Base-by-base conservation (phyloP, 2,329 filamentous ascomycete species). In the Fusarium agapanthi region DNA sequence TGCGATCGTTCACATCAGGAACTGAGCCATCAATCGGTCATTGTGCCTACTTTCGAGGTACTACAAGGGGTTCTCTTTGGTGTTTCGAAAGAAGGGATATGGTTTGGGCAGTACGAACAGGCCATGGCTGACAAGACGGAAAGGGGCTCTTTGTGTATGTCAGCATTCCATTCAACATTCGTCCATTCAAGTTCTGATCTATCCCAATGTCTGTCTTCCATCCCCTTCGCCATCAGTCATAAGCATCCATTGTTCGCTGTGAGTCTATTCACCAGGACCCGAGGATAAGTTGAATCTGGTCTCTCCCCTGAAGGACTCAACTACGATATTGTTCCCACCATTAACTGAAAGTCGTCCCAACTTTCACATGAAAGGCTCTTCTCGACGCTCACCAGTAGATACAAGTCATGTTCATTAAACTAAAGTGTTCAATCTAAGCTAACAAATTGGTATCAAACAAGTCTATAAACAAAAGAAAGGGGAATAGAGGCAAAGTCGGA, bases 381-480 rank as follows among this genome's bases (percentile, higher is more conserved):
- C 5, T 32, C 5, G 28, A 32, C 0, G 7, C 18, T 48, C 15
- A 48, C 16, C n/a, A 26, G 12, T 6, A 32, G 5, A 15, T 32
- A 2, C 22, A 55, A 32, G 1, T 7, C 5, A 2, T 47, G 18
- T 47, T 57, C 40, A 34, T 48, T 48, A 32, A 44, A 45, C 5
- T 15, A n/a, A 24, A 28, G 9, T 32, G 15, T 47, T 63, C n/a
- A 53, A 54, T 47, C 24, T 28, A 60, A 57, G 35, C 24, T 61
- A 48, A 37, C 38, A 73, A 67, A 44, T 50, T 60, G 71, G 71
- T 73, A 73, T 73, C 66, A 58, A 65, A 24, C 50, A 40, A 57
- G 37, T 67, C 55, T 73, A 71, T 47, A 40, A 66, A 43, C 44
- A 57, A 71, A 73, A 26, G 40, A 45, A 30, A 70, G 48, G 15